Conservation (phyloP, 768 basidiomycete genomes). For the Boletus coccyginus region DNA sequence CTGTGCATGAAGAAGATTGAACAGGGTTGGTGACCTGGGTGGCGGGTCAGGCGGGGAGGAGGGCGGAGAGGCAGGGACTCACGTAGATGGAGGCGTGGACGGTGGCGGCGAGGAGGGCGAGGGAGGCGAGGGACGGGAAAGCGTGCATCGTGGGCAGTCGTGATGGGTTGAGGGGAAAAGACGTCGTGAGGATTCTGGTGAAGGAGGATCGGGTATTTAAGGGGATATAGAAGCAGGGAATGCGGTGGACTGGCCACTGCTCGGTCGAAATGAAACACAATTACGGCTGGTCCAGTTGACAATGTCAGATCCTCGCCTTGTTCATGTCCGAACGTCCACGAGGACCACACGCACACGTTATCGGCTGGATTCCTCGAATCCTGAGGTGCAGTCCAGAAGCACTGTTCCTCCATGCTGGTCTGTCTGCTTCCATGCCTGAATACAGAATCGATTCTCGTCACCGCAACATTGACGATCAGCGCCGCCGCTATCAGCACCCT, state of each 20-base stretch:
- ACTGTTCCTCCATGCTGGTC: neutral
- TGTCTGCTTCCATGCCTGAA: neutral
- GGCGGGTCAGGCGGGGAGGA: neutral
- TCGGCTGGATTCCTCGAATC: no score
- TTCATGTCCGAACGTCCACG: conserved; percentile 28
- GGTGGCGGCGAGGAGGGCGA: conserved; percentile 19
- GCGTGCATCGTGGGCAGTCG: conserved; percentile 15
- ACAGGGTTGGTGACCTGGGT: conserved; percentile 48
- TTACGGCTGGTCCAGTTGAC: conserved; percentile 2
- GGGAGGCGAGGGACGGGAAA: conserved; percentile 7
- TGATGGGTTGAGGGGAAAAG: neutral
- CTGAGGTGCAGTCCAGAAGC: no score
- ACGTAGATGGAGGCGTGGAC: conserved; percentile 22
- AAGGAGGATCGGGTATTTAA: conserved; percentile 23
- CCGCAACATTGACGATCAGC: no score
- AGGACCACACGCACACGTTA: conserved; percentile 16
- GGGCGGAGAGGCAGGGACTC: neutral
- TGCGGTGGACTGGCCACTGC: conserved; percentile 6
- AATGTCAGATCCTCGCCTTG: conserved; percentile 1
- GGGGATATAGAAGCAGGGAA: conserved; percentile 23
- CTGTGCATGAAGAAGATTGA: conserved; percentile 45
- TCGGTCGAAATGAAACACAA: conserved; percentile 11
- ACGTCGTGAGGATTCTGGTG: neutral
- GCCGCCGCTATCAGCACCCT: no score
- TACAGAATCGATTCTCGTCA: no score